Percentiles rank a stretch among this genome's conserved stretches.
phyloP scores from a whole-genome alignment of 176 grass and related monocot species.

The Ensete glaucum region DNA sequence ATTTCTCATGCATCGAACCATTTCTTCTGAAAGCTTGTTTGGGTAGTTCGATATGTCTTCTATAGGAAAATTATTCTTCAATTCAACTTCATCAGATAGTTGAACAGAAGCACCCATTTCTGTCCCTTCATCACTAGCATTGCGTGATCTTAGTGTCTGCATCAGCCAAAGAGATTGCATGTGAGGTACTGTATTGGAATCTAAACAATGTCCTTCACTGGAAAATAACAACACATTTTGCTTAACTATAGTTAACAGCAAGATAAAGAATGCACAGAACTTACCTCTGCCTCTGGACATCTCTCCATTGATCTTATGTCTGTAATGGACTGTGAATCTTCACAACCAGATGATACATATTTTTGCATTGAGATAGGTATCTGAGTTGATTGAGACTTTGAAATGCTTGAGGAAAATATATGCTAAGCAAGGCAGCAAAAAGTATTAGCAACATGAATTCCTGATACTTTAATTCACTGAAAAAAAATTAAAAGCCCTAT shows the following conservation, averaged over 20 bases:
- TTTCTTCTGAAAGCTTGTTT: slow-evolving; percentile 93
- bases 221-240: no score
- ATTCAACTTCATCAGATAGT: slow-evolving; percentile 25
- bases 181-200: background rate
- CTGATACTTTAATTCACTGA: background rate
- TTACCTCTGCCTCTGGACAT: slow-evolving; percentile 58
- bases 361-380: slow-evolving; percentile 40
- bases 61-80: slow-evolving; percentile 50
- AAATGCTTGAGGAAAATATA: slow-evolving; percentile 71
- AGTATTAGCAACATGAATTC: slow-evolving; percentile 23
- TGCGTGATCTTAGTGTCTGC: slow-evolving; percentile 36
- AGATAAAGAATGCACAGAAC: slow-evolving; percentile 21
- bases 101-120: slow-evolving; percentile 28
- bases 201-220: no score
- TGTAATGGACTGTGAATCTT: slow-evolving; percentile 33
- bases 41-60: slow-evolving; percentile 51
- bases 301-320: slow-evolving; percentile 46
- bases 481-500: background rate
- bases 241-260: no score
- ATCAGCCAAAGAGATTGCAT: slow-evolving; percentile 8
- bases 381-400: slow-evolving; percentile 56
- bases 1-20: slow-evolving; percentile 99
- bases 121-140: slow-evolving; percentile 27
- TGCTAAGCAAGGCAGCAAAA: slow-evolving; percentile 41
- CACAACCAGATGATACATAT: slow-evolving; percentile 34